These are phyloP conservation scores for Podaxis sp. DNA, from an alignment of 768 basidiomycete species.

Conservation along the genomic window DNA sequence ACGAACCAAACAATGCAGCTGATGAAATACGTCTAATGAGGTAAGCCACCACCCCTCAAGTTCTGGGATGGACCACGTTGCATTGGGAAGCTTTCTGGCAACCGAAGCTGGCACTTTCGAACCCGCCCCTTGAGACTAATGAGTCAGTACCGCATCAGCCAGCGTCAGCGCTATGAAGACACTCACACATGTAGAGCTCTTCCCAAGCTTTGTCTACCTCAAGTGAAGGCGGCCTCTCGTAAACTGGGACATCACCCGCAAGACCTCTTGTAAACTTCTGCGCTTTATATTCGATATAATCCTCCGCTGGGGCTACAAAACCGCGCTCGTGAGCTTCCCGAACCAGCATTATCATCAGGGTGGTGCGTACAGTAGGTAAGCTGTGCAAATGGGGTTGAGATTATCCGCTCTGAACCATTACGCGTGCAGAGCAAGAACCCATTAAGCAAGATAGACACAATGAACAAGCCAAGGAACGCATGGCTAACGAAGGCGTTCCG, in stretches of 20 bases:
- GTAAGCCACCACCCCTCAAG: constrained; percentile 24
- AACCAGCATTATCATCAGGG: too few relatives aligned
- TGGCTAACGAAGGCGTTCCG: background rate
- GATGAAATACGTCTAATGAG: constrained; percentile 27
- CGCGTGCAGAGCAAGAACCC: background rate
- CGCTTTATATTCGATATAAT: constrained; percentile 18
- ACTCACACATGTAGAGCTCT: constrained; percentile 21
- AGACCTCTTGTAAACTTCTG: constrained; percentile 18
- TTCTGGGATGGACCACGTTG: constrained; percentile 22
- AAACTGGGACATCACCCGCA: constrained; percentile 15
- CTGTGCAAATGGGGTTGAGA: background rate
- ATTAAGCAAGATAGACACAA: constrained; percentile 1
- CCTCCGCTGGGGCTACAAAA: constrained; percentile 21
- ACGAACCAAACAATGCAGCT: constrained; percentile 24
- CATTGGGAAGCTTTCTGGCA: constrained; percentile 21
- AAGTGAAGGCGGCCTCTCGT: constrained; percentile 19
- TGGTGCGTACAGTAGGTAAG: constrained; percentile 5
- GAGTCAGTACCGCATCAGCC: background rate
- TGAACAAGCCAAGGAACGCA: background rate
- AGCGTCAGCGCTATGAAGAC: background rate
- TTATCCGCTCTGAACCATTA: background rate
- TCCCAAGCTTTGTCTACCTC: constrained; percentile 23
- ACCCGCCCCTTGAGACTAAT: constrained; percentile 15
- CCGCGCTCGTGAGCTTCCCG: too few relatives aligned
- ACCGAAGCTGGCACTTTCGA: constrained; percentile 21